Percentiles rank a stretch among this genome's conserved stretches.
These are phyloP conservation scores for Pythium scleroteichum DNA, from an alignment of 352 stramenopile species.

Conservation along the genomic window DNA sequence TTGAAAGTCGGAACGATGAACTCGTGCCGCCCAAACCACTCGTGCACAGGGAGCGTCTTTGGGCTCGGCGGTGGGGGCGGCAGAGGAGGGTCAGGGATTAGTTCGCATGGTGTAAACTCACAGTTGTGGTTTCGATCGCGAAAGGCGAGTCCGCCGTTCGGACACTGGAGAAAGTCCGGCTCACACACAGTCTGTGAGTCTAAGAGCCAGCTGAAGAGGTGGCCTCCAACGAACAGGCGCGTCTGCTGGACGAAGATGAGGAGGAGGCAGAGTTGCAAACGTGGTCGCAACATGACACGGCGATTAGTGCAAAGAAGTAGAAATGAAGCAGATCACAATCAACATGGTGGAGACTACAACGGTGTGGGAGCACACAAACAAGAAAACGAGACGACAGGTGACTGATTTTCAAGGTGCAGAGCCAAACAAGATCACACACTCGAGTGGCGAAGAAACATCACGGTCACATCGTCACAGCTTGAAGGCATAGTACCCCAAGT, in stretches of 20 bases:
- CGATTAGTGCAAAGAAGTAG: background rate
- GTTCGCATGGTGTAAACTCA: conserved; percentile 45
- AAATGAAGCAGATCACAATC: background rate
- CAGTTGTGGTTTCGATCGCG: conserved; percentile 40
- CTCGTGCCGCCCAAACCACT: conserved; percentile 43
- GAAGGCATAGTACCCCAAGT: background rate
- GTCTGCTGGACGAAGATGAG: background rate
- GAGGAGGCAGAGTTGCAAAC: background rate
- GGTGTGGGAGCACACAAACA: conserved; percentile 7
- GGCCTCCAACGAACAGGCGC: conserved; percentile 10
- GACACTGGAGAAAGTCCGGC: conserved; percentile 40
- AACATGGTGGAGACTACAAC: background rate
- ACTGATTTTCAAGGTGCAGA: too few relatives aligned
- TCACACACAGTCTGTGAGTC: conserved; percentile 35
- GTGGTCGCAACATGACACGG: background rate
- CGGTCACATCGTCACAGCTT: too few relatives aligned
- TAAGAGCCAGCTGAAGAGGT: conserved; percentile 32
- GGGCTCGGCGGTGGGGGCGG: conserved; percentile 13
- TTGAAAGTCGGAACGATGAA: conserved; percentile 37
- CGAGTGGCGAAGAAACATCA: too few relatives aligned
- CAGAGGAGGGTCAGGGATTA: conserved; percentile 24
- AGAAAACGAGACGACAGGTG: conserved; percentile 16
- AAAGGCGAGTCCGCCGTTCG: conserved; percentile 39
- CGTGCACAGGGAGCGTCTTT: conserved; percentile 12
- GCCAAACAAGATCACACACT: too few relatives aligned